Percentiles rank a stretch among this genome's conserved stretches.
These are phyloP conservation scores for Volvox carteri DNA, from an alignment of 163 green algal species.

Conservation along the genomic window DNA sequence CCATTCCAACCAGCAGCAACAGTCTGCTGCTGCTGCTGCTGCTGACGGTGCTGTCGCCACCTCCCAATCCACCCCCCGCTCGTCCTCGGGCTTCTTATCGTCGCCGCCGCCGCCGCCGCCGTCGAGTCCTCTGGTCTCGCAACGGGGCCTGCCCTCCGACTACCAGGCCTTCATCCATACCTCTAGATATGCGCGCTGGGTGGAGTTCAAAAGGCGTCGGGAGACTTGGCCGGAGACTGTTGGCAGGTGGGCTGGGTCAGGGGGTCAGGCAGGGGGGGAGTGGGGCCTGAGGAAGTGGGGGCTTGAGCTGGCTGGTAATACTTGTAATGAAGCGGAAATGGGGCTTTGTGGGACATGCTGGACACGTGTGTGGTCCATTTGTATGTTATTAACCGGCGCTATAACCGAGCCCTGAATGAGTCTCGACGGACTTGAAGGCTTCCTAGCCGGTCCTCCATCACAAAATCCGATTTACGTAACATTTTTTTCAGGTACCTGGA, in stretches of 20 bases:
- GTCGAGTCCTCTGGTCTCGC: background rate
- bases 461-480: too few species aligned
- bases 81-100: background rate
- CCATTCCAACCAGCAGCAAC: constrained; percentile 32
- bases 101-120: background rate
- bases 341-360: too few species aligned
- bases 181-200: constrained; percentile 64
- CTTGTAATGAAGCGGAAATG: too few species aligned
- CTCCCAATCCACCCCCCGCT: background rate
- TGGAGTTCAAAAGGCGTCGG: constrained; percentile 53
- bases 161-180: constrained; percentile 73
- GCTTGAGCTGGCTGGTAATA: background rate
- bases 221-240: constrained; percentile 73
- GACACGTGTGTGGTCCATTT: too few species aligned
- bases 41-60: background rate
- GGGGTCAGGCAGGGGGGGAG: background rate
- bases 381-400: too few species aligned
- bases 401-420: too few species aligned
- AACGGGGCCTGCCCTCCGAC: constrained; percentile 44
- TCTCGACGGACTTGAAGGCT: too few species aligned
- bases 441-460: too few species aligned
- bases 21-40: too few species aligned
- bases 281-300: background rate
- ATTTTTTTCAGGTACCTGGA: constrained; percentile 63
- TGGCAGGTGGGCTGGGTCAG: constrained; percentile 33